Percentiles rank a stretch among this genome's conserved stretches.
Conservation (phyloP, 2,329 filamentous ascomycete species). For the Monosporascus sp. region DNA sequence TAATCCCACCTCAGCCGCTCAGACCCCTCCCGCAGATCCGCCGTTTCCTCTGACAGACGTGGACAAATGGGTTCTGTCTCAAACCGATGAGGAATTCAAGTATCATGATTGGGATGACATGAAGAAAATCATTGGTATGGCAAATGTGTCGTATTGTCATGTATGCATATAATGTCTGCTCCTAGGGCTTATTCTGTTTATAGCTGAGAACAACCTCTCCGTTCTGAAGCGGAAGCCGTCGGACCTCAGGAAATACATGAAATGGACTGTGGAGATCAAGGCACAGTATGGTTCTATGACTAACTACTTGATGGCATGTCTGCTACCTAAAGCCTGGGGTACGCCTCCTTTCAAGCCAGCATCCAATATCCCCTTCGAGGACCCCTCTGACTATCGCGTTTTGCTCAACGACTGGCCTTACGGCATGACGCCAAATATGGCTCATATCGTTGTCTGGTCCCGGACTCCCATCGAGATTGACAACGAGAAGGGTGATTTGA, state of each 20-base stretch:
- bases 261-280: conserved; percentile 67
- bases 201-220: conserved; percentile 55
- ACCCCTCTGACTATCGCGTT: conserved; percentile 59
- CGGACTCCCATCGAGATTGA: conserved; percentile 77
- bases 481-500: conserved; percentile 65
- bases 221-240: conserved; percentile 75
- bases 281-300: conserved; percentile 73
- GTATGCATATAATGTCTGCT: background rate
- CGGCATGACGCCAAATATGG: conserved; percentile 58
- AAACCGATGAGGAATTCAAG: conserved; percentile 65
- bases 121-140: conserved; percentile 58
- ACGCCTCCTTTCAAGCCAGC: conserved; percentile 48
- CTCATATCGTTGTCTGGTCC: conserved; percentile 90
- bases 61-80: conserved; percentile 53
- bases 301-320: conserved; percentile 68
- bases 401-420: conserved; percentile 94
- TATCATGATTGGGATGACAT: conserved; percentile 71
- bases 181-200: background rate
- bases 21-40: conserved; percentile 29
- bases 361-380: conserved; percentile 46
- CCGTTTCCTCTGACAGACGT: conserved; percentile 56
- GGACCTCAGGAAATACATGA: conserved; percentile 72
- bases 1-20: conserved; percentile 11
- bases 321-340: conserved; percentile 64
- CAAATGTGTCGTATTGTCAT: background rate